Evolutionary conservation across 495 filamentous ascomycete genomes (phyloP).

Genomic region (Penicillium waksmanii): DNA sequence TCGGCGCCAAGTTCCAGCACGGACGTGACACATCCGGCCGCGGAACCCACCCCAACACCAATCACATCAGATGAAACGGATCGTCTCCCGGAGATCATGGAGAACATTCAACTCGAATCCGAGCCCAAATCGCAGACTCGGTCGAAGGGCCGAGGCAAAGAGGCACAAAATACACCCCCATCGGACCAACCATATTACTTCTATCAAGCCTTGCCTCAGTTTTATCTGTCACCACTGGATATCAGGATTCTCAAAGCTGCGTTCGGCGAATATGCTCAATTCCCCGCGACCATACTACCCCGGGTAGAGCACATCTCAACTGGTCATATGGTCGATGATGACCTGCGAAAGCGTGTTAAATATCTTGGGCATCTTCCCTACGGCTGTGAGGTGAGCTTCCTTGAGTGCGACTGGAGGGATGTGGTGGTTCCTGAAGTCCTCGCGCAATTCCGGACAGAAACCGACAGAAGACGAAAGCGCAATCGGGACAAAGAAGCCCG

Average conservation of each 20-base stretch:
- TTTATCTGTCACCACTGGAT: conserved; percentile 91
- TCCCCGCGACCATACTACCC: conserved; percentile 89
- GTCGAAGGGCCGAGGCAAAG: conserved; percentile 29
- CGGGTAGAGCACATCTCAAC: conserved; percentile 90
- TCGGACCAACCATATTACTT: conserved; percentile 69
- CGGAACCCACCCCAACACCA: conserved; percentile 14
- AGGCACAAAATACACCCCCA: conserved; percentile 30
- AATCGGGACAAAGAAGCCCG: conserved; percentile 85
- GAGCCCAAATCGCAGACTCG: conserved; percentile 31
- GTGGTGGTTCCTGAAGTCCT: conserved; percentile 78
- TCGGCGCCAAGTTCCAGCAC: conserved; percentile 11
- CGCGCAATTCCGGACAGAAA: conserved; percentile 71
- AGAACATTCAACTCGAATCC: conserved; percentile 25
- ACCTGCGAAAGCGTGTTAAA: conserved; percentile 81
- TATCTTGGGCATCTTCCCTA: conserved; percentile 91
- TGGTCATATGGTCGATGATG: conserved; percentile 89
- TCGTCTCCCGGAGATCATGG: conserved; percentile 35
- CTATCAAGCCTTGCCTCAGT: conserved; percentile 87
- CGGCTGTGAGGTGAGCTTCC: conserved; percentile 89
- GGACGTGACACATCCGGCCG: conserved; percentile 5
- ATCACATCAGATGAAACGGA: conserved; percentile 27
- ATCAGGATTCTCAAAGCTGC: conserved; percentile 92
- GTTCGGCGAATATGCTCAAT: conserved; percentile 80
- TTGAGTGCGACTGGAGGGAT: conserved; percentile 98
- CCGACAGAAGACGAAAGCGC: conserved; percentile 74